Evolutionary conservation across 768 basidiomycete species (phyloP), one percentile per base, ranked within the genome.

Genomic region (Auricularia sp.): DNA sequence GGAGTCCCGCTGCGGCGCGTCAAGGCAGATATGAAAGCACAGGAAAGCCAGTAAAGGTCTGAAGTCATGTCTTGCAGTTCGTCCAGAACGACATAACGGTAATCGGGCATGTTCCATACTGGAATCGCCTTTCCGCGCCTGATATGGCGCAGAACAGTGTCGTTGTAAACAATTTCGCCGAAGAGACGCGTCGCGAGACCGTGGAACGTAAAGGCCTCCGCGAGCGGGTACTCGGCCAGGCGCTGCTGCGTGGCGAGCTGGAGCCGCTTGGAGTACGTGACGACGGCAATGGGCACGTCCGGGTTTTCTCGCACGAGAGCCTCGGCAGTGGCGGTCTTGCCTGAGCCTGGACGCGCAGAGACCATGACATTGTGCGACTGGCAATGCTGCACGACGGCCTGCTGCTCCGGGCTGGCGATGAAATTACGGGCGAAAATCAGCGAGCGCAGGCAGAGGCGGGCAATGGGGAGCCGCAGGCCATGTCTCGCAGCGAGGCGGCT

Each of bases 201-300:
- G 58, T 64, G 64, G 60, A 64, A 64, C 23, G 64, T 64, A 18
- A 61, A 64, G 16, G 43, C 59, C 7, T 64, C 36, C 12, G 59
- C 64, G 11, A 12, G 29, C 14, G 56, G 2, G 36, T 64, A 64
- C 2, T 39, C 21, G 16, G 34, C 56, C 33, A 64, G 34, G 58
- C 59, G 36, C 36, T 42, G 7, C 36, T 36, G 11, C 3, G 56
- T 61, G 14, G 35, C 58, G 36, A 61, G 21, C 36, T 64, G 64
- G 3, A 64, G 36, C 16, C 59, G 56, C 42, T 64, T 64, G 7
- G 64, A 64, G 59, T 64, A 64, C 6, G 64, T 64, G 8, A 64
- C 36, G 23, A 64, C n/a, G 12, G 39, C 58, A 21, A 61, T 33
- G n/a, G 64, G 58, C 14, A 61, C 36, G 10, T 51, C 36, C 2